Evolutionary conservation across 495 filamentous ascomycete species (phyloP).

Genomic region (Penicillium robsamsonii): DNA sequence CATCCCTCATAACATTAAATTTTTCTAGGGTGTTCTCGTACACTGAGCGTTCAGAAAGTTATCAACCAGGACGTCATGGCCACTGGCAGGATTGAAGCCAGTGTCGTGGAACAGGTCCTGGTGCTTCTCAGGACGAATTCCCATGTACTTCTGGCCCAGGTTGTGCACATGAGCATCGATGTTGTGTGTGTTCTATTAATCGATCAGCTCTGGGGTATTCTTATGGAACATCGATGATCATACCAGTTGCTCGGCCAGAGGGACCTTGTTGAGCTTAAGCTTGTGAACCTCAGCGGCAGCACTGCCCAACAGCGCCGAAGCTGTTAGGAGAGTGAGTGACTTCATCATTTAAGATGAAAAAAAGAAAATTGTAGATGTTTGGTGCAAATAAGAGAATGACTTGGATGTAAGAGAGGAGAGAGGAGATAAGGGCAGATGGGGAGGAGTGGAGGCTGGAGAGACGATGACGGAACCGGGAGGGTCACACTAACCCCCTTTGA

Average conservation of each 20-base stretch:
- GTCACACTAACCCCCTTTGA: constrained; percentile 9
- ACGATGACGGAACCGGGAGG: constrained; percentile 28
- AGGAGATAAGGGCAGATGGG: constrained; percentile 26
- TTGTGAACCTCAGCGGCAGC: constrained; percentile 83
- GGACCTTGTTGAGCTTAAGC: constrained; percentile 95
- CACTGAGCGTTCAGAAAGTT: constrained; percentile 99
- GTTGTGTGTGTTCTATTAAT: constrained; percentile 64
- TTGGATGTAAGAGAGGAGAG: constrained; percentile 20
- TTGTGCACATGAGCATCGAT: constrained; percentile 76
- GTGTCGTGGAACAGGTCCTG: constrained; percentile 75
- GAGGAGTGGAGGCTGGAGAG: constrained; percentile 18
- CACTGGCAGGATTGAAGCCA: constrained; percentile 60
- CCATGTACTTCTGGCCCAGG: constrained; percentile 85
- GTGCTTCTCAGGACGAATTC: constrained; percentile 67
- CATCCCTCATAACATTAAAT: too few relatives aligned
- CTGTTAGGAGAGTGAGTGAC: constrained; percentile 68
- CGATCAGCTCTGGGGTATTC: constrained; percentile 17
- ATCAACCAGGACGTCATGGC: constrained; percentile 82
- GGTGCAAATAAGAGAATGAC: constrained; percentile 24
- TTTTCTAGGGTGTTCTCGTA: constrained; percentile 47
- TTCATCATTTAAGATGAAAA: constrained; percentile 64
- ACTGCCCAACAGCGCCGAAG: constrained; percentile 77
- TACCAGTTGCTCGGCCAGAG: constrained; percentile 89
- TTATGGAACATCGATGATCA: constrained; percentile 30
- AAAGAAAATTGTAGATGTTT: constrained; percentile 7